phyloP scores from a whole-genome alignment of 768 basidiomycete genomes.

The Leccinum longicurvipes region DNA sequence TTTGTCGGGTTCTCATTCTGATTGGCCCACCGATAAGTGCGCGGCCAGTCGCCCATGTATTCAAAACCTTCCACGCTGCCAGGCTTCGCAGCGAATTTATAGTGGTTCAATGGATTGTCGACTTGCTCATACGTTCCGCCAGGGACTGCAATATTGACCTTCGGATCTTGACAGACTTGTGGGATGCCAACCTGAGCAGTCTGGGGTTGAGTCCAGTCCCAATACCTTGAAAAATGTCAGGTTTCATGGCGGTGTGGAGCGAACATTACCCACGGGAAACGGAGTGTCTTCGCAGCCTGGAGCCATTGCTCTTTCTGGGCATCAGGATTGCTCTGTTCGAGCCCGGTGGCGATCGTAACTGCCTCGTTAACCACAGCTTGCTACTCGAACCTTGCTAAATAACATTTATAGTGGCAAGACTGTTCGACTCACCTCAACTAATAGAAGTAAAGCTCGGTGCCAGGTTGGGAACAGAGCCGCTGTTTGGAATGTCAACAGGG shows the following conservation, averaged over 20 bases:
- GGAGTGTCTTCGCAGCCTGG: slow-evolving; percentile 9
- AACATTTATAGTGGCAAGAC: neutral
- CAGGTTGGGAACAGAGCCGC: slow-evolving; percentile 22
- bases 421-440: slow-evolving; percentile 8
- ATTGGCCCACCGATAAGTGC: slow-evolving; percentile 18
- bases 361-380: slow-evolving; percentile 18
- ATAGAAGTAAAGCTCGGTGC: slow-evolving; percentile 15
- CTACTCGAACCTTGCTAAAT: neutral
- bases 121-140: neutral
- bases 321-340: neutral
- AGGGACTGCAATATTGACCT: neutral
- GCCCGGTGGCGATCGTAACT: slow-evolving; percentile 8
- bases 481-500: slow-evolving; percentile 4
- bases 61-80: neutral
- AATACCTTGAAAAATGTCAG: slow-evolving; percentile 7
- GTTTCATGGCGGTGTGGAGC: neutral
- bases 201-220: slow-evolving; percentile 13
- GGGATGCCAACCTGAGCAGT: slow-evolving; percentile 9
- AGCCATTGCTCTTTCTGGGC: slow-evolving; percentile 10
- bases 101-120: slow-evolving; percentile 16
- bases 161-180: neutral
- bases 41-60: slow-evolving; percentile 8
- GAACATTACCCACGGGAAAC: slow-evolving; percentile 14
- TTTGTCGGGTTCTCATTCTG: neutral
- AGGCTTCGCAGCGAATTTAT: slow-evolving; percentile 1